phyloP scores from a whole-genome alignment of 2,329 filamentous ascomycete genomes.

The Ascochyta lentis region DNA sequence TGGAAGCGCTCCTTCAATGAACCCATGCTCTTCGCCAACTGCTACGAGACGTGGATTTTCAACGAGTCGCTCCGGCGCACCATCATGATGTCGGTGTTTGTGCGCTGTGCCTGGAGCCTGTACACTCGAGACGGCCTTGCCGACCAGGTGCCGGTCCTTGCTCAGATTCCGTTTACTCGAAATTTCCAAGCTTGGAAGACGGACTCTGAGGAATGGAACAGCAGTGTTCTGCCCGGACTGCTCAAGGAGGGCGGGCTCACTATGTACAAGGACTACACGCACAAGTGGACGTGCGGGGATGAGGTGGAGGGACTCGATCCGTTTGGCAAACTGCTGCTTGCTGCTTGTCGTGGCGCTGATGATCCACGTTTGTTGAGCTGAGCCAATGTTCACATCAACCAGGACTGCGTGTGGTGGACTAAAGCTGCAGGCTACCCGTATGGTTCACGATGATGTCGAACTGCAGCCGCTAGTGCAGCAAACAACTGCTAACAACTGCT shows the following conservation, averaged over 20 bases:
- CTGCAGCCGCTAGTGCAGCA: constrained; percentile 3
- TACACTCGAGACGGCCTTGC: constrained; percentile 30
- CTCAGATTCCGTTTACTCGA: constrained; percentile 27
- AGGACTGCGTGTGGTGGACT: background rate
- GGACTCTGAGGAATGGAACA: constrained; percentile 21
- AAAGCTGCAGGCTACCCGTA: background rate
- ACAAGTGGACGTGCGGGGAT: constrained; percentile 20
- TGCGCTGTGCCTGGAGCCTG: constrained; percentile 33
- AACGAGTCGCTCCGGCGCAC: constrained; percentile 40
- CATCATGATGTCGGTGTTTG: constrained; percentile 36
- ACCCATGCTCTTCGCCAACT: background rate
- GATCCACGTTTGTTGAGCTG: constrained; percentile 27
- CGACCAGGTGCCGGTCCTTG: constrained; percentile 32
- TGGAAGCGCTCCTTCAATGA: constrained; percentile 32
- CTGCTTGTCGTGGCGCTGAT: constrained; percentile 30
- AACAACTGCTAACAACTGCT: background rate
- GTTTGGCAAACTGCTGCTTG: constrained; percentile 36
- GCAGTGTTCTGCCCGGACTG: constrained; percentile 3
- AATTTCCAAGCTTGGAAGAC: constrained; percentile 28
- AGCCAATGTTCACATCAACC: background rate
- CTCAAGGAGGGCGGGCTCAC: constrained; percentile 23
- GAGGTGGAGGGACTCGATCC: constrained; percentile 22
- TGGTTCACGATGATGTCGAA: no score
- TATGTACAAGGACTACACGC: constrained; percentile 31
- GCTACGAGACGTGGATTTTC: constrained; percentile 31